A percentile compares a stretch with the other conserved stretches of the same genome.
These are phyloP conservation scores for Syzygium aromaticum DNA, from an alignment of 345 rosid species.

Conservation along the genomic window DNA sequence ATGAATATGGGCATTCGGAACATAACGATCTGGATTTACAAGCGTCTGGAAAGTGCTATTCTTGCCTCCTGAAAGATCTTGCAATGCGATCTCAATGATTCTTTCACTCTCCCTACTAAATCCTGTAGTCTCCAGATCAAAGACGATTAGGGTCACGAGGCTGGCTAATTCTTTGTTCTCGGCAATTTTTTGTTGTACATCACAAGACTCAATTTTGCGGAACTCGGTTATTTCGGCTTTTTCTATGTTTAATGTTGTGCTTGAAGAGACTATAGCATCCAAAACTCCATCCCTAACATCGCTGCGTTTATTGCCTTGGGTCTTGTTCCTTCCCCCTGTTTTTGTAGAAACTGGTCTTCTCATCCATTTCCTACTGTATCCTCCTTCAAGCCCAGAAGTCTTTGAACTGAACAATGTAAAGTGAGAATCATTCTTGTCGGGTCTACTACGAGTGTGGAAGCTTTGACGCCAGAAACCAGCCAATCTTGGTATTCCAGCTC, in stretches of 20 bases:
- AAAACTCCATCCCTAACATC: slow-evolving; percentile 23
- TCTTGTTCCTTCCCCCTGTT: slow-evolving; percentile 24
- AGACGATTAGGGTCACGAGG: slow-evolving; percentile 47
- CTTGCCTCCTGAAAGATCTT: slow-evolving; percentile 78
- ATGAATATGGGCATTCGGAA: slow-evolving; percentile 44
- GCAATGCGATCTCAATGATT: slow-evolving; percentile 74
- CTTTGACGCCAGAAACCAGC: slow-evolving; percentile 35
- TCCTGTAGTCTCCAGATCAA: slow-evolving; percentile 83
- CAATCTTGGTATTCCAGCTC: slow-evolving; percentile 36
- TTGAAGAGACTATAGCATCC: slow-evolving; percentile 37
- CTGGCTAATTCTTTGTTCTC: slow-evolving; percentile 40
- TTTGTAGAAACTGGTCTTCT: slow-evolving; percentile 44
- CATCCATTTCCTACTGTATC: slow-evolving; percentile 45
- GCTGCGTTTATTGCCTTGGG: slow-evolving; percentile 17
- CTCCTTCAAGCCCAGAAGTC: slow-evolving; percentile 39
- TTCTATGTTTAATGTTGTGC: slow-evolving; percentile 24
- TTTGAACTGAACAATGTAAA: slow-evolving; percentile 30
- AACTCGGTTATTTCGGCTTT: slow-evolving; percentile 19
- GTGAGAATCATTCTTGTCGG: slow-evolving; percentile 15
- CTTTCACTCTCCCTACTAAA: slow-evolving; percentile 34
- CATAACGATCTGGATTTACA: slow-evolving; percentile 55
- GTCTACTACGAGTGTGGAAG: slow-evolving; percentile 21
- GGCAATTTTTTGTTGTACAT: slow-evolving; percentile 41
- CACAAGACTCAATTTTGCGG: slow-evolving; percentile 25
- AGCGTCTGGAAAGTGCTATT: slow-evolving; percentile 82